Conservation (phyloP, 257 asterid genomes). For the Lycium ferocissimum region DNA sequence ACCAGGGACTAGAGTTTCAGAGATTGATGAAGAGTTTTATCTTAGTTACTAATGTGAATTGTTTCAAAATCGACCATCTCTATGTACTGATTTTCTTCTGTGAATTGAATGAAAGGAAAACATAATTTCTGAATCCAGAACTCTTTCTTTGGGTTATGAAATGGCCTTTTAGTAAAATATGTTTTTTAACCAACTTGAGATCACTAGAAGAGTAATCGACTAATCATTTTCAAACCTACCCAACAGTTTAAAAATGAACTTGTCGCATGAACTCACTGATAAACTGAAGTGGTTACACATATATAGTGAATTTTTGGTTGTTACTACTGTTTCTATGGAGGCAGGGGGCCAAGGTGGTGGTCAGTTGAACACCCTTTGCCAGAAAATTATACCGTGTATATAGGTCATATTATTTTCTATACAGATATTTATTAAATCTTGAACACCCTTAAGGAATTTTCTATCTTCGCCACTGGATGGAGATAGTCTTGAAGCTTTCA, state of each 20-base stretch:
- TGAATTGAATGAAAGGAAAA: neutral
- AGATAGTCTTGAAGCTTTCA: neutral
- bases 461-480: neutral
- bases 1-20: neutral
- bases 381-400: neutral
- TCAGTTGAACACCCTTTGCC: slow-evolving; percentile 13
- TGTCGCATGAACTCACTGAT: slow-evolving; percentile 18
- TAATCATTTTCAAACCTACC: slow-evolving; percentile 28
- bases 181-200: slow-evolving; percentile 14
- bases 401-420: neutral
- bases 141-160: slow-evolving; percentile 19
- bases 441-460: neutral
- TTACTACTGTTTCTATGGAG: slow-evolving; percentile 23
- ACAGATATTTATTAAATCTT: neutral
- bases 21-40: slow-evolving; percentile 5
- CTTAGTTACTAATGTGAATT: neutral
- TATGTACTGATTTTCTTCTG: neutral
- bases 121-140: slow-evolving; percentile 19
- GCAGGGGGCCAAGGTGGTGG: neutral
- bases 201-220: slow-evolving; percentile 1
- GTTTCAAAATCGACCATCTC: slow-evolving; percentile 1
- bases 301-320: neutral
- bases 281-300: neutral
- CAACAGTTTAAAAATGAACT: slow-evolving; percentile 13
- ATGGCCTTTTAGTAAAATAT: neutral